These are phyloP conservation scores for Huiozyma sinensis DNA, from an alignment of 805 yeast genomes.

Conservation along the genomic window DNA sequence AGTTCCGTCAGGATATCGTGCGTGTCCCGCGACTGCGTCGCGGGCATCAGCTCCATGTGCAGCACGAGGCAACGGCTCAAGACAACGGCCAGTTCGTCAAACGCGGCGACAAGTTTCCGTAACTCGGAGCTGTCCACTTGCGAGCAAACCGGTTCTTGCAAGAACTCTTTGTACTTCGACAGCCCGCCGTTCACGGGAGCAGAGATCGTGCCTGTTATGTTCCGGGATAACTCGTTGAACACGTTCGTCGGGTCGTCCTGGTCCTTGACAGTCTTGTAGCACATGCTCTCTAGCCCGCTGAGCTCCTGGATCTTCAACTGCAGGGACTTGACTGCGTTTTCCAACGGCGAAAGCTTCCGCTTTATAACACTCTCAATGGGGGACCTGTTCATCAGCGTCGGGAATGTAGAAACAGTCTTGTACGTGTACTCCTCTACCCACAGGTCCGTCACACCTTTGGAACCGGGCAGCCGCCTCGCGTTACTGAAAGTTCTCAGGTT, in stretches of 20 bases:
- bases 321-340: conserved; percentile 66
- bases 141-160: conserved; percentile 29
- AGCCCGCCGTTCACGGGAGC: conserved; percentile 92
- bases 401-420: conserved; percentile 68
- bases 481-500: conserved; percentile 60
- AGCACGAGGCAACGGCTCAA: conserved; percentile 55
- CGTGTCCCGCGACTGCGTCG: conserved; percentile 40
- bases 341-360: conserved; percentile 66
- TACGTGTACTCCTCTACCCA: conserved; percentile 86
- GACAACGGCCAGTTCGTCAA: conserved; percentile 57
- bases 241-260: conserved; percentile 37
- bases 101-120: conserved; percentile 32
- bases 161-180: conserved; percentile 66
- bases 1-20: conserved; percentile 59
- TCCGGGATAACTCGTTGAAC: conserved; percentile 58
- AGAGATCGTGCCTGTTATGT: conserved; percentile 75
- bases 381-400: conserved; percentile 77
- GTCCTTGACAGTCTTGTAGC: conserved; percentile 41
- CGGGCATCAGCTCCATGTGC: conserved; percentile 55
- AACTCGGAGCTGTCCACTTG: conserved; percentile 23
- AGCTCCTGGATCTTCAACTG: conserved; percentile 62
- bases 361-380: conserved; percentile 44
- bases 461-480: conserved; percentile 62
- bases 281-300: conserved; percentile 52
- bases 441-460: conserved; percentile 57